A percentile compares a stretch with the other conserved stretches of the same genome.
Evolutionary conservation across 2,329 filamentous ascomycete species (phyloP).

Genomic region (Nothopassalora personata): DNA sequence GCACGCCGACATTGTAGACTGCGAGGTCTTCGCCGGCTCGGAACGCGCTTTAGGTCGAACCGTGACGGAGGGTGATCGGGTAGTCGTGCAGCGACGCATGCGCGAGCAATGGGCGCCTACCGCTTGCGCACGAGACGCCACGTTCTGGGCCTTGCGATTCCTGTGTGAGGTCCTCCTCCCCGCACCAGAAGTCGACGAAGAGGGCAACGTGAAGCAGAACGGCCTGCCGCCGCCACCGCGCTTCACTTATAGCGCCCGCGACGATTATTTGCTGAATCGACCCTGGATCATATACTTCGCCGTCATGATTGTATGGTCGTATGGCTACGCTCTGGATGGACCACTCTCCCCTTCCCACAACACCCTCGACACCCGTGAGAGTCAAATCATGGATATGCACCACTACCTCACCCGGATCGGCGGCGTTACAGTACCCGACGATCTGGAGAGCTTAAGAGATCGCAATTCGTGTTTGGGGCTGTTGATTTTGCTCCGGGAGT

Average conservation of each 20-base stretch:
- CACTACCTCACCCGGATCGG: slow-evolving; percentile 69
- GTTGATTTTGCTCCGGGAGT: slow-evolving; percentile 73
- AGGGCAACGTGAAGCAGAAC: slow-evolving; percentile 36
- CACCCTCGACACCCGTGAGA: slow-evolving; percentile 54
- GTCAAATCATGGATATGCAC: slow-evolving; percentile 72
- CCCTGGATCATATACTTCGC: slow-evolving; percentile 97
- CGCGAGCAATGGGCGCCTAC: slow-evolving; percentile 84
- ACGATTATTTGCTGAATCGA: slow-evolving; percentile 84
- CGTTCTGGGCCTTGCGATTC: slow-evolving; percentile 87
- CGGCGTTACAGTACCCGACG: slow-evolving; percentile 66
- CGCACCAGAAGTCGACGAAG: slow-evolving; percentile 12
- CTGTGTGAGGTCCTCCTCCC: slow-evolving; percentile 75
- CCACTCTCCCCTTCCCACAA: slow-evolving; percentile 40
- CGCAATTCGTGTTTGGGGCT: slow-evolving; percentile 80
- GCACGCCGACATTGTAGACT: slow-evolving; percentile 95
- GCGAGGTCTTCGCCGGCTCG: slow-evolving; percentile 89
- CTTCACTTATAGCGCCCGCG: slow-evolving; percentile 67
- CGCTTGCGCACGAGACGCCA: slow-evolving; percentile 81
- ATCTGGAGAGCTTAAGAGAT: slow-evolving; percentile 65
- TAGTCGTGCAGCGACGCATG: slow-evolving; percentile 74
- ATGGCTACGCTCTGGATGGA: slow-evolving; percentile 86
- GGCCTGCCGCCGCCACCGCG: slow-evolving; percentile 31
- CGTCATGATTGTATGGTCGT: slow-evolving; percentile 87
- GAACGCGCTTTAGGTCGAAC: slow-evolving; percentile 77
- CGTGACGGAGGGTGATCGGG: slow-evolving; percentile 77